Evolutionary conservation across 352 stramenopile genomes (phyloP), one percentile per base, ranked within the genome.

Genomic region (Phytopythium helicoides): DNA sequence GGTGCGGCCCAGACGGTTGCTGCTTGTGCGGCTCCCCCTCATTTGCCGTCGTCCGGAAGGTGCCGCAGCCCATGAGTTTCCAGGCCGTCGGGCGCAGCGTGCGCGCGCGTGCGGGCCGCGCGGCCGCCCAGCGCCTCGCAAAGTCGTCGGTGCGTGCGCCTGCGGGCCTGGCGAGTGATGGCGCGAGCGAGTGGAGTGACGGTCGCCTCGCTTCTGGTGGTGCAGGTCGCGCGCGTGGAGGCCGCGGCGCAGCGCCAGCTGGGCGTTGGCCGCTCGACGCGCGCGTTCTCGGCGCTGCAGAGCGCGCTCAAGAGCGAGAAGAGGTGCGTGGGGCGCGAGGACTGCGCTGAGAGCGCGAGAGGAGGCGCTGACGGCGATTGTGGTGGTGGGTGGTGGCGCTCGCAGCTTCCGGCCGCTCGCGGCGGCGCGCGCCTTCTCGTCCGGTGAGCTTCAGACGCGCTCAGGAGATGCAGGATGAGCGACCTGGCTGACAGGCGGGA

Each of bases 61-160:
- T n/a, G 39, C 41, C 25, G 12, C 18, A 40, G 41, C 26, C n/a
- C 44, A 87, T 87, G 73, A 83, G 67, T 60, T 80, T 85, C 64
- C 76, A 83, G 47, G 71, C 56, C 18, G 50, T 87, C 1, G 53
- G 58, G 18, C 65, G 65, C 35, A 71, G 47, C 51, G 55, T 73
- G 44, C 76, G 76, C 26, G 52, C 56, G 54, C 63, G 73, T 47
- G 64, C 60, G 38, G 66, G 69, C 51, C 58, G 70, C 33, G 46
- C 72, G 34, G 70, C 55, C 22, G 55, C 52, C 36, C 67, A 64
- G 35, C 58, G 52, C 35, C 31, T 50, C 11, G 37, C 55, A 16
- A 49, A 62, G 47, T 66, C 55, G 11, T 47, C 48, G 62, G 62
- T 65, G 49, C 38, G 61, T 52, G 1, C 8, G 15, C 25, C 21